phyloP scores from a whole-genome alignment of 257 asterid species.

The Salvia splendens region DNA sequence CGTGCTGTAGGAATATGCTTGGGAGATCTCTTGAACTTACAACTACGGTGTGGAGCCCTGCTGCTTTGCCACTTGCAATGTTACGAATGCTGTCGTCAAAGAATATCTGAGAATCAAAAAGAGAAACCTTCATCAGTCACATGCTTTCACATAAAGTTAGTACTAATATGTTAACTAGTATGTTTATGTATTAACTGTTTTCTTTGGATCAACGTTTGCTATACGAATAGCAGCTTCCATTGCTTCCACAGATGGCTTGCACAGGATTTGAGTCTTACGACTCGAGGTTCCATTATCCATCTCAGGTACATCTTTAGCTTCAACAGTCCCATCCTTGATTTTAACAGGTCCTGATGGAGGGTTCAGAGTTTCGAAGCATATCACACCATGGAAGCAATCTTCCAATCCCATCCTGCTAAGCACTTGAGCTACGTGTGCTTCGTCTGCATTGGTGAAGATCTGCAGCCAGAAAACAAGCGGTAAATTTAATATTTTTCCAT shows the following conservation, averaged over 20 bases:
- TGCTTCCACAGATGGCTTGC: slow-evolving; percentile 77
- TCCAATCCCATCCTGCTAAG: slow-evolving; percentile 69
- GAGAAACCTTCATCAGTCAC: background rate
- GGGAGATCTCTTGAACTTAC: slow-evolving; percentile 46
- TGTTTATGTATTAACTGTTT: slow-evolving; percentile 49
- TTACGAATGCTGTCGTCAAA: slow-evolving; percentile 83
- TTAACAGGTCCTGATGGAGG: slow-evolving; percentile 29
- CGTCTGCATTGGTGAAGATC: slow-evolving; percentile 87
- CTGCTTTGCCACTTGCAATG: slow-evolving; percentile 70
- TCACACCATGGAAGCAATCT: slow-evolving; percentile 84
- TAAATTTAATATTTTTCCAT: slow-evolving; percentile 17
- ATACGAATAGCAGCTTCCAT: slow-evolving; percentile 71
- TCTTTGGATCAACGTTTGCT: slow-evolving; percentile 67
- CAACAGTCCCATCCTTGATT: slow-evolving; percentile 21
- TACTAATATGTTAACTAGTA: background rate
- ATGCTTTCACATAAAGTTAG: background rate
- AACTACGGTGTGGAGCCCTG: slow-evolving; percentile 76
- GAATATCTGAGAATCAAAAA: slow-evolving; percentile 54
- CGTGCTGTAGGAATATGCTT: too few relatives aligned
- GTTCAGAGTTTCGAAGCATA: slow-evolving; percentile 88
- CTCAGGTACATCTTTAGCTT: background rate
- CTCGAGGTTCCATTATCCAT: slow-evolving; percentile 4
- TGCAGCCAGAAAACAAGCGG: slow-evolving; percentile 34
- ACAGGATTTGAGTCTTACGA: slow-evolving; percentile 41
- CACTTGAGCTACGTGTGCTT: slow-evolving; percentile 67